Percentiles rank a stretch among this genome's conserved stretches.
Evolutionary conservation across 805 yeast species (phyloP).

Genomic region (Suhomyces sp.): DNA sequence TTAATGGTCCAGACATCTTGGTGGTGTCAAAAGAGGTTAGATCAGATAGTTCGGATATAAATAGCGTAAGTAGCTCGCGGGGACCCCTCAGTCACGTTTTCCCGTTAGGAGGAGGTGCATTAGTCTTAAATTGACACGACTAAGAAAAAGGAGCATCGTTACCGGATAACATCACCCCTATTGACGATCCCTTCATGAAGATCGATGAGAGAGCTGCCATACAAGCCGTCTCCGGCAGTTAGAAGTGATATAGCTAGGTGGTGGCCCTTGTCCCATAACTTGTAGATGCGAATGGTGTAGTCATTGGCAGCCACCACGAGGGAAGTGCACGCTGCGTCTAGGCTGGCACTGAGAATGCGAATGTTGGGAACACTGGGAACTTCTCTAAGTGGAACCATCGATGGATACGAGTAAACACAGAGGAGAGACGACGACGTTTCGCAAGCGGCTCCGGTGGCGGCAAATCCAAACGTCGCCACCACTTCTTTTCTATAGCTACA

Average conservation of each 20-base stretch:
- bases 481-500: slow-evolving; percentile 60
- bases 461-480: slow-evolving; percentile 80
- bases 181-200: slow-evolving; percentile 8
- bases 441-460: slow-evolving; percentile 36
- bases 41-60: not conserved
- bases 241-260: not conserved
- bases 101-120: not conserved
- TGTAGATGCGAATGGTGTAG: slow-evolving; percentile 71
- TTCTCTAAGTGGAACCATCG: slow-evolving; percentile 45
- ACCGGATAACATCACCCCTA: slow-evolving; percentile 2
- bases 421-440: slow-evolving; percentile 45
- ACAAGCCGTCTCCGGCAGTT: not conserved
- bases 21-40: not conserved
- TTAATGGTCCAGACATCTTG: slow-evolving; percentile 51
- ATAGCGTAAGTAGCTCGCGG: not conserved
- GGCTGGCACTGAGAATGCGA: slow-evolving; percentile 63
- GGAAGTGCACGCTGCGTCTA: slow-evolving; percentile 60
- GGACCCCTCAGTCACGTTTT: not conserved
- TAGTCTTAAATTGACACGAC: not conserved
- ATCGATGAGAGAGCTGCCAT: slow-evolving; percentile 10
- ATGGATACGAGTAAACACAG: slow-evolving; percentile 66
- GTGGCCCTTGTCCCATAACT: slow-evolving; percentile 53
- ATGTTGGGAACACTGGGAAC: slow-evolving; percentile 48
- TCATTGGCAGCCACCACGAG: slow-evolving; percentile 78
- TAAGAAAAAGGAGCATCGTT: not conserved